phyloP scores from a whole-genome alignment of 2,329 filamentous ascomycete genomes.

The Phialocephala sp. region DNA sequence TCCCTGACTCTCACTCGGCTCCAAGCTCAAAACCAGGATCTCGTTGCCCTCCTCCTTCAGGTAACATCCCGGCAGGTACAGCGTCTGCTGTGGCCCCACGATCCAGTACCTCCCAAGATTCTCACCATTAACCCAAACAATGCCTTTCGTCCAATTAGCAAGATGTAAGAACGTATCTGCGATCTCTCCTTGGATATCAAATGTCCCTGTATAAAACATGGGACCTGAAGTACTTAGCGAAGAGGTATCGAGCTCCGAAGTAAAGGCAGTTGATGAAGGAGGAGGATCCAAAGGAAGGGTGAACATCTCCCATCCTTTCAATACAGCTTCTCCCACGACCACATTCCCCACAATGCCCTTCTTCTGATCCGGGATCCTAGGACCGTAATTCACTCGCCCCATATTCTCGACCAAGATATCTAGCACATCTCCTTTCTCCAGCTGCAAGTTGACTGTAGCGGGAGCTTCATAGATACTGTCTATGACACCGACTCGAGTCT shows the following conservation, averaged over 20 bases:
- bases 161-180: constrained; percentile 49
- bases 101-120: constrained; percentile 55
- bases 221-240: constrained; percentile 17
- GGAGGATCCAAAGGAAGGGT: constrained; percentile 45
- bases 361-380: constrained; percentile 48
- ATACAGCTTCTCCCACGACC: constrained; percentile 43
- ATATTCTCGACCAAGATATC: constrained; percentile 56
- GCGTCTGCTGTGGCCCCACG: constrained; percentile 54
- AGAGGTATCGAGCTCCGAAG: neutral
- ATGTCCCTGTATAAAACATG: constrained; percentile 43
- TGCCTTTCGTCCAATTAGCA: constrained; percentile 50
- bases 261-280: constrained; percentile 16
- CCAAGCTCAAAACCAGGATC: constrained; percentile 51
- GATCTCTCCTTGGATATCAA: constrained; percentile 34
- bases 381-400: constrained; percentile 54
- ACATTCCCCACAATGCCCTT: constrained; percentile 55
- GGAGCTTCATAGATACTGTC: constrained; percentile 52
- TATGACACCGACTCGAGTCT: constrained; percentile 49
- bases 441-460: constrained; percentile 45
- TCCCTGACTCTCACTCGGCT: constrained; percentile 44
- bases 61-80: constrained; percentile 51
- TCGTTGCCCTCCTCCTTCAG: constrained; percentile 47
- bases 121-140: constrained; percentile 53
- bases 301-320: constrained; percentile 50
- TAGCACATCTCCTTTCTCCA: constrained; percentile 49